Percentiles rank a stretch among this genome's conserved stretches.
phyloP scores from a whole-genome alignment of 345 rosid species.

The Lepidium sativum region DNA sequence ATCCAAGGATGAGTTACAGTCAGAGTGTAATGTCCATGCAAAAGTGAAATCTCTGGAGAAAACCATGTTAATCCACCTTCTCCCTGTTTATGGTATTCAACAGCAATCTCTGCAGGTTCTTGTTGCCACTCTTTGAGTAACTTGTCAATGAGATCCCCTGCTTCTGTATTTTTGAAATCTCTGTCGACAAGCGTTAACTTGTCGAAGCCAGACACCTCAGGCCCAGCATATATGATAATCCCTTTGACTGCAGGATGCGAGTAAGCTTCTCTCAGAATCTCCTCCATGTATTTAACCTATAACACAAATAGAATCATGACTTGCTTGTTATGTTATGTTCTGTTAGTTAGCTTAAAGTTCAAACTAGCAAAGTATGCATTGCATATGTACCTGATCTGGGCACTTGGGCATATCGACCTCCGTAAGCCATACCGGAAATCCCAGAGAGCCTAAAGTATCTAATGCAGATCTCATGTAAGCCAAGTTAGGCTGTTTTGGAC shows the following conservation, averaged over 20 bases:
- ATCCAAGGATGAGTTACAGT: constrained; percentile 25
- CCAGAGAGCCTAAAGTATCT: constrained; percentile 46
- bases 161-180: constrained; percentile 38
- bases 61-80: not conserved
- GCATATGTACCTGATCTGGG: constrained; percentile 32
- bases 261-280: constrained; percentile 54
- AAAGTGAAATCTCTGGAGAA: constrained; percentile 27
- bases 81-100: constrained; percentile 12
- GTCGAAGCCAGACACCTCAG: constrained; percentile 41
- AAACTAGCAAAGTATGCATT: not conserved
- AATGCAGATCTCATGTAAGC: constrained; percentile 58
- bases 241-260: constrained; percentile 59
- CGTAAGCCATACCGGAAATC: constrained; percentile 71
- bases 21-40: constrained; percentile 46
- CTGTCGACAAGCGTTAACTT: constrained; percentile 31
- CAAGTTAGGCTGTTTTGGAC: constrained; percentile 37
- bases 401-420: constrained; percentile 43
- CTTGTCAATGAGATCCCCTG: constrained; percentile 57
- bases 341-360: not conserved
- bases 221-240: constrained; percentile 48
- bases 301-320: not conserved
- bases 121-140: constrained; percentile 45
- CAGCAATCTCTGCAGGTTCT: not conserved
- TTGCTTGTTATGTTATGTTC: not conserved
- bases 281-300: constrained; percentile 47